These are phyloP conservation scores for Marsdenia floribunda DNA, from an alignment of 257 asterid genomes.

Conservation along the genomic window DNA sequence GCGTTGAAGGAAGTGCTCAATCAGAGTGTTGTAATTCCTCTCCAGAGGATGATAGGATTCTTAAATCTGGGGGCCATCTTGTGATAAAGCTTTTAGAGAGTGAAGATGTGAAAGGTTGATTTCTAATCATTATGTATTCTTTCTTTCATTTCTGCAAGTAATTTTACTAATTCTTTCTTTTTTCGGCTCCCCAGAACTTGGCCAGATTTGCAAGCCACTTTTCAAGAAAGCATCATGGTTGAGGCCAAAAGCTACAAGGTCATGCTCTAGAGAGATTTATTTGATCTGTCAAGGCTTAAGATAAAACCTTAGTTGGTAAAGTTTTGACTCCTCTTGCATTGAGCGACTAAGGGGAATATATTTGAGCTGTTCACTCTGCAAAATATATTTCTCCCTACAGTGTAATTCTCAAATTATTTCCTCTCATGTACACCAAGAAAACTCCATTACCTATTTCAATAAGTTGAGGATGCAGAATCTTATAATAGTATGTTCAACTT, in stretches of 20 bases:
- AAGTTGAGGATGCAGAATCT: neutral
- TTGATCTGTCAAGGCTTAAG: conserved; percentile 65
- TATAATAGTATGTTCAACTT: too few species aligned
- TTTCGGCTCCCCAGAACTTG: conserved; percentile 46
- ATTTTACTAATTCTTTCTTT: neutral
- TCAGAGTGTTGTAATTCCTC: conserved; percentile 17
- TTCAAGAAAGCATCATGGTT: conserved; percentile 70
- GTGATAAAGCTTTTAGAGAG: conserved; percentile 81
- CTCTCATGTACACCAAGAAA: neutral
- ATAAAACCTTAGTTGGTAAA: neutral
- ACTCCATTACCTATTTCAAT: neutral
- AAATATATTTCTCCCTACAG: too few species aligned
- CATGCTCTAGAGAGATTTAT: conserved; percentile 78
- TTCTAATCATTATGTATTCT: neutral
- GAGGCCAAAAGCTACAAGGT: conserved; percentile 87
- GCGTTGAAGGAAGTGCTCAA: conserved; percentile 14
- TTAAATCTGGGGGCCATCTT: conserved; percentile 69
- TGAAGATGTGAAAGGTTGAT: conserved; percentile 69
- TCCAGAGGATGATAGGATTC: conserved; percentile 30
- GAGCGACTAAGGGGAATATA: too few species aligned
- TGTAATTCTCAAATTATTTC: too few species aligned
- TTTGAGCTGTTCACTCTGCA: too few species aligned
- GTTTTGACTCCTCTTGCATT: neutral
- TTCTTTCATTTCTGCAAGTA: neutral
- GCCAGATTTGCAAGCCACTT: conserved; percentile 59